Conservation (phyloP, 2,329 filamentous ascomycete genomes). For the Sporothrix sp. region DNA sequence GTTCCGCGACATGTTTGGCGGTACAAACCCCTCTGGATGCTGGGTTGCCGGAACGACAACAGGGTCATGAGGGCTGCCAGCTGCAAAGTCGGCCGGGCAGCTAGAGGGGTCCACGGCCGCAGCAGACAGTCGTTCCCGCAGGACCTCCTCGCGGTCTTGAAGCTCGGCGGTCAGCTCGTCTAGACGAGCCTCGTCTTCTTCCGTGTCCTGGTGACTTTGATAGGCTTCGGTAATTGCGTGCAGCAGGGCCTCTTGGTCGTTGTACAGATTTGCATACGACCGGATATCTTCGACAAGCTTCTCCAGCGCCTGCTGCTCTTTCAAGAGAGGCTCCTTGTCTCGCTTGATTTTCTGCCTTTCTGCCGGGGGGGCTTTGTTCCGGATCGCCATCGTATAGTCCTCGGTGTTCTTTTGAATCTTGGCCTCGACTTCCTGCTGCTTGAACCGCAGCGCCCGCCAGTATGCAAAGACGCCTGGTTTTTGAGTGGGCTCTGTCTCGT, state of each 20-base stretch:
- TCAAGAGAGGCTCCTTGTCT: conserved; percentile 38
- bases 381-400: conserved; percentile 38
- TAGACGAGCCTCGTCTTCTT: conserved; percentile 40
- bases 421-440: conserved; percentile 30
- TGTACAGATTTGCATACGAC: conserved; percentile 32
- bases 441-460: conserved; percentile 19
- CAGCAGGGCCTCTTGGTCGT: conserved; percentile 37
- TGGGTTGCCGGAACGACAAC: conserved; percentile 39
- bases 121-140: conserved; percentile 33
- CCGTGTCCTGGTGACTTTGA: conserved; percentile 40
- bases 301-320: conserved; percentile 36
- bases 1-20: conserved; percentile 26
- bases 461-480: conserved; percentile 11
- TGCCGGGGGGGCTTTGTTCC: conserved; percentile 36
- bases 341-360: conserved; percentile 38
- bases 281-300: conserved; percentile 33
- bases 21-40: conserved; percentile 22
- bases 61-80: conserved; percentile 19
- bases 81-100: conserved; percentile 16
- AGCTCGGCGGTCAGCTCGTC: conserved; percentile 39
- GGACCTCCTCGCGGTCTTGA: conserved; percentile 32
- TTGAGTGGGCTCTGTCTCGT: conserved; percentile 10
- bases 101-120: conserved; percentile 31
- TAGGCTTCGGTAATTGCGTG: conserved; percentile 41
- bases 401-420: conserved; percentile 38